Conservation (phyloP, 257 asterid genomes). For the Nicotiana obtusifolia region DNA sequence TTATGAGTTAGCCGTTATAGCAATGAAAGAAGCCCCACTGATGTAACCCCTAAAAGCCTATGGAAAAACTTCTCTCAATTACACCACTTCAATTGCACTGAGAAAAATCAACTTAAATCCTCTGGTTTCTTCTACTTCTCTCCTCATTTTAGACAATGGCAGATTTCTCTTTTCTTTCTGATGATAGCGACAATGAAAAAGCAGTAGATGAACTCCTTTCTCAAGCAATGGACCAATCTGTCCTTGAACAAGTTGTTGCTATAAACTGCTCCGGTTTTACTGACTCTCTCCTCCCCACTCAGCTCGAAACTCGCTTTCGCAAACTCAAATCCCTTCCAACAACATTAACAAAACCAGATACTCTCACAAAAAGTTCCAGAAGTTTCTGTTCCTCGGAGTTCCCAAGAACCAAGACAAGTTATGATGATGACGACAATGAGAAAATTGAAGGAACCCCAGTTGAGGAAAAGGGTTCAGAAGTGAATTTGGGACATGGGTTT, state of each 20-base stretch:
- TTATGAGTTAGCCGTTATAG: constrained; percentile 16
- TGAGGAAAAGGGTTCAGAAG: constrained; percentile 1
- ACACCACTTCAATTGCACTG: not conserved
- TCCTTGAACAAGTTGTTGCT: constrained; percentile 74
- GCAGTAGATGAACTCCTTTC: constrained; percentile 68
- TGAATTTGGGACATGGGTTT: not conserved
- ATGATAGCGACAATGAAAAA: constrained; percentile 84
- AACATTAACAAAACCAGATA: constrained; percentile 25
- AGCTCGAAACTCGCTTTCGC: constrained; percentile 69
- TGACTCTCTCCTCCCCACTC: constrained; percentile 62
- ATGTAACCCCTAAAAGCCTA: not conserved
- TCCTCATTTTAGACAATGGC: constrained; percentile 29
- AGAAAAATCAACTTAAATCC: not conserved
- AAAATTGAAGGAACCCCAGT: constrained; percentile 23
- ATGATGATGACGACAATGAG: constrained; percentile 14
- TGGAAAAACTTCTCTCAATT: not conserved
- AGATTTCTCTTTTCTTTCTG: constrained; percentile 51
- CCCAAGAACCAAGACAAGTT: not conserved
- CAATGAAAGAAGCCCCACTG: not conserved
- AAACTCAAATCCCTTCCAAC: constrained; percentile 82
- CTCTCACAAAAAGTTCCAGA: constrained; percentile 13
- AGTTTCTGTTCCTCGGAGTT: constrained; percentile 28
- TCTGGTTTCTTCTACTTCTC: constrained; percentile 11
- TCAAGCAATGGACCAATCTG: constrained; percentile 64
- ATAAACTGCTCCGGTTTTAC: constrained; percentile 71